Conservation (phyloP, 169 alveolate genomes). For the Plasmodium falciparum region DNA sequence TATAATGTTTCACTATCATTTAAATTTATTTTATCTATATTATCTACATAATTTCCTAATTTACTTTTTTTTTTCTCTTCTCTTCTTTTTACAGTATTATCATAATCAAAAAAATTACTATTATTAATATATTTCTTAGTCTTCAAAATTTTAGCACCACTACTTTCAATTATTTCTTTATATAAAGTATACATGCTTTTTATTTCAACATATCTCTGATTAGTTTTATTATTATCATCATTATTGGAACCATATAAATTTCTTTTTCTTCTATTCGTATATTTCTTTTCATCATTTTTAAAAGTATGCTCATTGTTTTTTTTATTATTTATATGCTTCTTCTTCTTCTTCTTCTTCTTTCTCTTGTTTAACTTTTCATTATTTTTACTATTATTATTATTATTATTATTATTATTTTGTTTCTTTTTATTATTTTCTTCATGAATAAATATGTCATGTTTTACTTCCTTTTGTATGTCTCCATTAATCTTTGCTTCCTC, state of each 20-base stretch:
- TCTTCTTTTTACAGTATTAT: slow-evolving; percentile 41
- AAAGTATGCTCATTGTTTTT: neutral
- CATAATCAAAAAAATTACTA: slow-evolving; percentile 48
- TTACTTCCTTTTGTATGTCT: no score
- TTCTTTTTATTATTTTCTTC: no score
- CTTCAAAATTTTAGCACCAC: slow-evolving; percentile 75
- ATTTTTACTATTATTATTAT: neutral
- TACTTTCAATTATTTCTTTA: slow-evolving; percentile 68
- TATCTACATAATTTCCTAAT: slow-evolving; percentile 55
- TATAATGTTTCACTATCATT: slow-evolving; percentile 87
- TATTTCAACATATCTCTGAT: slow-evolving; percentile 19
- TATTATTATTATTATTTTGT: neutral
- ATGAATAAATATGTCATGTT: no score
- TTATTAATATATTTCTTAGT: slow-evolving; percentile 79
- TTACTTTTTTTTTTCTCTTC: slow-evolving; percentile 22
- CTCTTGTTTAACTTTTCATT: neutral
- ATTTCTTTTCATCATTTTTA: neutral
- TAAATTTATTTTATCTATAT: slow-evolving; percentile 86
- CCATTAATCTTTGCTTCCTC: no score
- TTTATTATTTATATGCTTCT: neutral
- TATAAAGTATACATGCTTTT: slow-evolving; percentile 58
- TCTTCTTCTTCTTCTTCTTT: neutral
- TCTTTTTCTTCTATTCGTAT: neutral
- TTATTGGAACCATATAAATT: neutral
- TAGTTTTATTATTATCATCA: neutral